Evolutionary conservation across 805 yeast species (phyloP).

Genomic region (Metschnikowia henanensis): DNA sequence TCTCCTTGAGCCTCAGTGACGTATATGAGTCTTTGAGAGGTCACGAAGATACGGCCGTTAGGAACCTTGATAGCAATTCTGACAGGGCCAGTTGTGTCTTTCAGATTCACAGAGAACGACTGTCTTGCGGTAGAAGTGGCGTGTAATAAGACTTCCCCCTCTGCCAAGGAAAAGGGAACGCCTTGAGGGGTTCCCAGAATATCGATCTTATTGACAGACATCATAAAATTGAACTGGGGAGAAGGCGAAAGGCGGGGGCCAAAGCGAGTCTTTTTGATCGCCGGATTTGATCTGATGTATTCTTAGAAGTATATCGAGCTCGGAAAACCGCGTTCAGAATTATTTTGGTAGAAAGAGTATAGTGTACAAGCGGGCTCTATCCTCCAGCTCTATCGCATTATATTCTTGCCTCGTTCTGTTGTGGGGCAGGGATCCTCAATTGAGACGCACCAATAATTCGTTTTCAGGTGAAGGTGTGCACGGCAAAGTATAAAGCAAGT

Average conservation of each 20-base stretch:
- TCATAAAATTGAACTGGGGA: background rate
- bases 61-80: constrained; percentile 29
- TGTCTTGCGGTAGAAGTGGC: constrained; percentile 27
- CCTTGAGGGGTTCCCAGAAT: background rate
- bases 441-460: too few relatives aligned
- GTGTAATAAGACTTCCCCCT: constrained; percentile 19
- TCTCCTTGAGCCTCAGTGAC: constrained; percentile 43
- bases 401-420: too few relatives aligned
- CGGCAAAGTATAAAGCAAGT: too few relatives aligned
- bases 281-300: background rate
- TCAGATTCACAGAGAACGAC: constrained; percentile 26
- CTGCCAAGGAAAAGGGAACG: constrained; percentile 19
- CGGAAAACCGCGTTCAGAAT: too few relatives aligned
- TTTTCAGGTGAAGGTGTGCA: too few relatives aligned
- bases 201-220: constrained; percentile 17
- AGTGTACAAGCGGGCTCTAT: too few relatives aligned
- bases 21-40: constrained; percentile 42
- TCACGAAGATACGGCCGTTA: constrained; percentile 43
- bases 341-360: too few relatives aligned
- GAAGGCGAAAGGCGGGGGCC: background rate
- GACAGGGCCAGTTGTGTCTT: constrained; percentile 8
- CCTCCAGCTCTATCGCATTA: too few relatives aligned
- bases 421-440: too few relatives aligned
- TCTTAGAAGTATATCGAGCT: background rate
- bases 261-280: background rate